Base-by-base conservation (phyloP, 768 basidiomycete species). In the Leccinellum rugosiceps region DNA sequence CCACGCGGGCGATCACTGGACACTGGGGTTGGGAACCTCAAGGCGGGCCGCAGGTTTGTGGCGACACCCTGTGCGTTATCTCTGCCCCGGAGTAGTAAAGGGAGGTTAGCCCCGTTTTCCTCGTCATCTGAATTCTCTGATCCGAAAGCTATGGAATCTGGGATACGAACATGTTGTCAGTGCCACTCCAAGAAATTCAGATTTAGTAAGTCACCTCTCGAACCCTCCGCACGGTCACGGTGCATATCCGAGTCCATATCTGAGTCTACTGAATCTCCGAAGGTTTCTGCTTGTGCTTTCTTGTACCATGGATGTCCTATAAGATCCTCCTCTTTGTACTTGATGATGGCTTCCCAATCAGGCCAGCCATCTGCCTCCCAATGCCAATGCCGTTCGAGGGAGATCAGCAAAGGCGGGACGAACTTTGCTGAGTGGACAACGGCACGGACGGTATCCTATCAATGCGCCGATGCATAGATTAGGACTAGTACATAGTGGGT, bases 11-110 rank as follows among this genome's bases (percentile, higher is more conserved):
- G 38, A 17, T 38, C 38, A 8, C 9, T 38, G 38, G 41, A 43
- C 19, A 43, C 38, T 41, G 9, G 38, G n/a, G 0, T n/a, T 38
- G 38, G n/a, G 8, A 38, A 9, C n/a, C 38, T 41, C 38, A 5
- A 10, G 17, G 38, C 10, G 4, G 38, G n/a, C 4, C 38, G n/a
- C n/a, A n/a, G n/a, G n/a, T 41, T 15, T 19, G n/a, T 7, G 17
- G n/a, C 3, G 4, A 5, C n/a, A n/a, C 19, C 41, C 11, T 2
- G n/a, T 2, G n/a, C 0, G 4, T 19, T 4, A 6, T 11, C n/a
- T 5, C 10, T 43, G 41, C 10, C 10, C 41, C 41, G 10, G 10
- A 25, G 4, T 25, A 25, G 4, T 25, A 19, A 43, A 11, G 41
- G 41, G 2, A 19, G 41, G 19, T 2, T 3, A 5, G 10, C 6